Base-by-base conservation (phyloP, 768 basidiomycete species). In the Tubosaeta sp. region DNA sequence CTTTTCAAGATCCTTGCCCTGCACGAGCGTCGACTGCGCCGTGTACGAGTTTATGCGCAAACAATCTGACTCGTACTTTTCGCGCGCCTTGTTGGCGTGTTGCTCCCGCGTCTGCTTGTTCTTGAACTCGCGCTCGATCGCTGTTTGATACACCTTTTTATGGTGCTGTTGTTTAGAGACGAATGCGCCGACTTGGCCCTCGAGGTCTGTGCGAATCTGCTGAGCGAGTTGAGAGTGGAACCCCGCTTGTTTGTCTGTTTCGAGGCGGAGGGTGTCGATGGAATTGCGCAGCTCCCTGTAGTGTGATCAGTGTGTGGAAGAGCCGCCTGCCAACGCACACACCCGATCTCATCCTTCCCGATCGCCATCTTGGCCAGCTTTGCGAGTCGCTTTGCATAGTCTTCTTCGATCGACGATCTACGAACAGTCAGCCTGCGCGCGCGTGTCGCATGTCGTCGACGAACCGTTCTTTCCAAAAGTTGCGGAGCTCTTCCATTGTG, bases 321-420 rank as follows among this genome's bases (percentile, higher is more conserved):
- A 27, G 27, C 6, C 6, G 9, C 2, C 6, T 27, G 35, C 21
- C 13, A 40, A 48, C 44, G 25, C 39, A 80, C 87, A 63, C 67
- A 94, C 93, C 94, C 95, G 57, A 94, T 90, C 71, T 97, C 96
- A 67, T 96, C 94, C 59, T 79, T 81, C 36, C 94, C 95, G 34
- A 96, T 69, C 8, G 79, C 59, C 52, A 75, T 59, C 69, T 90
- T 94, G 29, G 91, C 79, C 21, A 99, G 73, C 65, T 88, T 90
- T 19, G 78, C 72, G 13, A 99, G 64, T 25, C 85, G 81, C 69
- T 92, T 93, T 1, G 94, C 87, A 63, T 97, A 98, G 32, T 98
- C 95, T 61, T 97, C 94, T 68, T 98, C 94, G 55, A 97, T 96
- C 27, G 76, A 57, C 8, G 92, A 86, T 64, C 95, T 96, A 25